phyloP scores from a whole-genome alignment of 2,329 filamentous ascomycete species.

The Aspergillus phoenicis region DNA sequence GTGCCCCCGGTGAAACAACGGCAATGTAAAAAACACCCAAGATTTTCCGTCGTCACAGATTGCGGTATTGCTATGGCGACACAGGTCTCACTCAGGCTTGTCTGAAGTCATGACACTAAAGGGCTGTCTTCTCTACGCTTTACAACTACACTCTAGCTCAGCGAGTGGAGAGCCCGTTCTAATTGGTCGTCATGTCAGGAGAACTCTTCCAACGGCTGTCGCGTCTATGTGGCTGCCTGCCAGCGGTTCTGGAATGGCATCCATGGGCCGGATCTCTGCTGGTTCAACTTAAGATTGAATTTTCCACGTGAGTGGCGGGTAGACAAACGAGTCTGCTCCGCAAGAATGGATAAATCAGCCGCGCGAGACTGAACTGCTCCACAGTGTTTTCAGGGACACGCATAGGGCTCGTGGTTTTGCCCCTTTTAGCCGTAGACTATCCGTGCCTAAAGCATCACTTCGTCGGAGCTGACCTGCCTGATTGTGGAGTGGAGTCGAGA shows the following conservation, averaged over 20 bases:
- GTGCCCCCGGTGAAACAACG: constrained; percentile 2
- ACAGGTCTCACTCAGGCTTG: neutral
- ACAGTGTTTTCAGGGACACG: neutral
- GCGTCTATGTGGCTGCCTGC: neutral
- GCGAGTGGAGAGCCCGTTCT: neutral
- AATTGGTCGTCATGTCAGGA: neutral
- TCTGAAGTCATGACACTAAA: neutral
- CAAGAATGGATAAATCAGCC: neutral
- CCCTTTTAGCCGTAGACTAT: neutral
- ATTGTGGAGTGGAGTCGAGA: neutral
- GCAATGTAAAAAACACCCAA: neutral
- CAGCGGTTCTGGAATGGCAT: neutral
- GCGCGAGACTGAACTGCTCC: neutral
- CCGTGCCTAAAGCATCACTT: neutral
- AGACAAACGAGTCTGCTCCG: neutral
- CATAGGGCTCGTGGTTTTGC: constrained; percentile 1
- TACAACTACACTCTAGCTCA: neutral
- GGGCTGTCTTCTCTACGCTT: neutral
- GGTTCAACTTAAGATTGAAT: neutral
- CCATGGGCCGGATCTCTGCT: neutral
- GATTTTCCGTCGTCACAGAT: neutral
- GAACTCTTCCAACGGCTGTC: neutral
- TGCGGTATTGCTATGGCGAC: constrained; percentile 2
- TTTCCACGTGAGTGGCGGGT: constrained; percentile 1
- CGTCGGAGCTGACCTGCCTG: neutral